phyloP scores from a whole-genome alignment of 129 eudicot genomes.

The Gnaphalium uliginosum region DNA sequence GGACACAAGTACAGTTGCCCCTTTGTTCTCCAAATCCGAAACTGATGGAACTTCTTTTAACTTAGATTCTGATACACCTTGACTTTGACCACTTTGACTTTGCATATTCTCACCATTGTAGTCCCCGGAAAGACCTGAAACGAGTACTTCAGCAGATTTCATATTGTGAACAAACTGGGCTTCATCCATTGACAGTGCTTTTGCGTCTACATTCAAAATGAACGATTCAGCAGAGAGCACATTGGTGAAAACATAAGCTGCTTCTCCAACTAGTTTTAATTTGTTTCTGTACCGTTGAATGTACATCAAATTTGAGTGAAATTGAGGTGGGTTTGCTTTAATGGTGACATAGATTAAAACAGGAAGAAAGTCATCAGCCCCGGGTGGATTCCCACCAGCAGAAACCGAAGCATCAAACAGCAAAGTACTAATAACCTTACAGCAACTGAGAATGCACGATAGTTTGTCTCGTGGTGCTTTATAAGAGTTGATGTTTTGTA shows the following conservation, averaged over 20 bases:
- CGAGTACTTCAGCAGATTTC: conserved; percentile 61
- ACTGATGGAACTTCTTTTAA: conserved; percentile 47
- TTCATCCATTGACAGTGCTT: conserved; percentile 81
- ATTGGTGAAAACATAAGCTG: conserved; percentile 77
- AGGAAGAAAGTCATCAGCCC: conserved; percentile 93
- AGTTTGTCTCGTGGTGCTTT: conserved; percentile 96
- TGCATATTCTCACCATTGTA: conserved; percentile 29
- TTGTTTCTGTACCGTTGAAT: conserved; percentile 67
- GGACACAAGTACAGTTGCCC: conserved; percentile 49
- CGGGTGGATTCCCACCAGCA: conserved; percentile 73
- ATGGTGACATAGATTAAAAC: conserved; percentile 75
- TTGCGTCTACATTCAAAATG: conserved; percentile 56
- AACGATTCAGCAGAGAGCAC: conserved; percentile 85
- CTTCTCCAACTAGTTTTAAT: conserved; percentile 63
- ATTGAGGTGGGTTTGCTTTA: conserved; percentile 88
- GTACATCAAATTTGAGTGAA: conserved; percentile 74
- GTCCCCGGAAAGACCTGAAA: conserved; percentile 50
- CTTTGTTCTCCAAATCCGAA: conserved; percentile 76
- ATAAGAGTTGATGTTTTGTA: conserved; percentile 67
- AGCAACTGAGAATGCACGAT: conserved; percentile 75
- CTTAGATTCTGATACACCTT: conserved; percentile 24
- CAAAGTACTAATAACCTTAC: conserved; percentile 74
- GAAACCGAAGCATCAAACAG: conserved; percentile 60
- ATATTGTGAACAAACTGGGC: conserved; percentile 60
- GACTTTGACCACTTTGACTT: conserved; percentile 31